Evolutionary conservation across 768 basidiomycete species (phyloP).

Genomic region (Galerina marginata): DNA sequence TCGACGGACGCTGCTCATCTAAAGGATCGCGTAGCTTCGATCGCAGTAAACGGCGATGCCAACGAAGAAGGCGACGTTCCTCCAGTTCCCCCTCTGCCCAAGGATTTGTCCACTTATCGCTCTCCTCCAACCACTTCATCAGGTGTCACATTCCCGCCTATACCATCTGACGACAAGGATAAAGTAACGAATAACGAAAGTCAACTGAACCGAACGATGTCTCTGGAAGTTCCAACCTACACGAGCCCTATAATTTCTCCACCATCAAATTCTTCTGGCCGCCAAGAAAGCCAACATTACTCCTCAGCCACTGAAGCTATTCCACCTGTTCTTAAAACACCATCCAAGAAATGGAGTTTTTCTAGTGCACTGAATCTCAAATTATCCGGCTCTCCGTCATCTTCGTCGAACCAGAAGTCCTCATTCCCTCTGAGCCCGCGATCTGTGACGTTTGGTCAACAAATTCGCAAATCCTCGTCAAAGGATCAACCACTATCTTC

Average conservation of each 20-base stretch:
- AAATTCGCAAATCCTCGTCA: slow-evolving; percentile 70
- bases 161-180: slow-evolving; percentile 49
- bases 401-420: slow-evolving; percentile 59
- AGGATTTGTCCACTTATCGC: slow-evolving; percentile 81
- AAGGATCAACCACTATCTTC: slow-evolving; percentile 63
- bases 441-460: slow-evolving; percentile 68
- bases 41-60: slow-evolving; percentile 63
- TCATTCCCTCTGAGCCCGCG: slow-evolving; percentile 70
- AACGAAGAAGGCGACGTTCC: slow-evolving; percentile 76
- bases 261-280: slow-evolving; percentile 34
- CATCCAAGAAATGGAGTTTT: slow-evolving; percentile 97
- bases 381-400: slow-evolving; percentile 68
- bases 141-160: slow-evolving; percentile 54
- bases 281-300: slow-evolving; percentile 46
- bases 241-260: slow-evolving; percentile 36
- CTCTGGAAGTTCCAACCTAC: slow-evolving; percentile 56
- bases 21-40: slow-evolving; percentile 71
- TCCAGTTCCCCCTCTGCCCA: slow-evolving; percentile 91
- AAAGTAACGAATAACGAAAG: slow-evolving; percentile 48
- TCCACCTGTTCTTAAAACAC: slow-evolving; percentile 67
- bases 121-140: slow-evolving; percentile 70
- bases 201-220: slow-evolving; percentile 52
- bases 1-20: slow-evolving; percentile 67
- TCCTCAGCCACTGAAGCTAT: slow-evolving; percentile 48
- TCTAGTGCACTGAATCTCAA: slow-evolving; percentile 84